Evolutionary conservation across 306 rosid species (phyloP), one percentile per base, ranked within the genome.

Genomic region (Quercus ilex): DNA sequence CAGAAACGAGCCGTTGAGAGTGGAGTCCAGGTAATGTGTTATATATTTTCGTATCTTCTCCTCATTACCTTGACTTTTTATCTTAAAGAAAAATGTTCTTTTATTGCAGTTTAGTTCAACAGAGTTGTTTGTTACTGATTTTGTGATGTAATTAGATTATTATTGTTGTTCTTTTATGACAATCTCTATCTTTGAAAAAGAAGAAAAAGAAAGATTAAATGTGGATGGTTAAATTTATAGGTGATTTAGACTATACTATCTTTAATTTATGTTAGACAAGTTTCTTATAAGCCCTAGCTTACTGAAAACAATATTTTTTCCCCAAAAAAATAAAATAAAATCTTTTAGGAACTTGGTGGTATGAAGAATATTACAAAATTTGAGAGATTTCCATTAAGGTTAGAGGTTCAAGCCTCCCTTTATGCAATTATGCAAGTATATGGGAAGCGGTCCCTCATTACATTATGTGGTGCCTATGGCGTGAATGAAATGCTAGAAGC

Each of bases 1-100:
- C 96, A 88, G 69, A 95, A 79, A 80, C 96, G 97, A 76, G 83
- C 92, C 43, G 71, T 81, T 62, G 96, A 69, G 75, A 83, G 79
- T 80, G 96, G 93, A 77, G 35, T 78, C 1, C 99, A 87, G 98
- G 98, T 93, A 85, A 80, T 74, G 53, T 81, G 73, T 78, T 65
- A 4, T 15, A 6, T 3, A 4, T 69, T 30, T 51, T 67, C 43
- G 20, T 74, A 14, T 21, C 3, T 74, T 23, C 77, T 20, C 14
- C 6, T 30, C 23, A 10, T 63, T 56, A 13, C 26, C 43, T 49
- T 41, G 60, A 21, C 33, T 64, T 21, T 26, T 21, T 31, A 30
- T 64, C 6, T 64, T 28, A 8, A 28, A 63, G 38, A 8, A 63
- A 63, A 14, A 28, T 63, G 41, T 23, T 64, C 43, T 30, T 30